phyloP scores from a whole-genome alignment of 2,329 filamentous ascomycete species.

The Colletotrichum sojae region DNA sequence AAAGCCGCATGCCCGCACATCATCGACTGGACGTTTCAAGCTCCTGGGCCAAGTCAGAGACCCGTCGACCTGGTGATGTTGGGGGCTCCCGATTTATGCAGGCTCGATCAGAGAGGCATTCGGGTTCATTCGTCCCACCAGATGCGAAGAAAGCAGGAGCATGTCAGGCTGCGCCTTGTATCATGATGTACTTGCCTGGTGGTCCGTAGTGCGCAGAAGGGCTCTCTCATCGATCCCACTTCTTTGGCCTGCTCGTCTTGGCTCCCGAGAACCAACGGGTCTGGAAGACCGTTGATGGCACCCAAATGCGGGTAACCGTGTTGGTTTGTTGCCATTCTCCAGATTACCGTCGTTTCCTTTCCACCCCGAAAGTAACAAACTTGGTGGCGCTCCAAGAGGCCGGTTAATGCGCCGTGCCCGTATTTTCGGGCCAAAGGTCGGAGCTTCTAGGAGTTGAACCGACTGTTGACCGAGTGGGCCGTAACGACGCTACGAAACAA shows the following conservation, averaged over 20 bases:
- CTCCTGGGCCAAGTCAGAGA: too few species aligned
- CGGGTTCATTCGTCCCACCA: neutral
- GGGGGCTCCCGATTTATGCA: neutral
- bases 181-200: neutral
- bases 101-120: neutral
- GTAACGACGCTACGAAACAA: too few species aligned
- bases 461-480: slow-evolving; percentile 30
- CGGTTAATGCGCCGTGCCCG: slow-evolving; percentile 30
- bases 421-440: slow-evolving; percentile 35
- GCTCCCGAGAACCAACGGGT: neutral
- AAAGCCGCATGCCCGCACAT: neutral
- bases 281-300: slow-evolving; percentile 12
- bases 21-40: too few species aligned
- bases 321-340: slow-evolving; percentile 20
- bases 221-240: neutral
- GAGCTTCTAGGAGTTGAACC: slow-evolving; percentile 33
- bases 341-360: neutral
- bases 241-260: slow-evolving; percentile 2
- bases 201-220: neutral
- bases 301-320: slow-evolving; percentile 21
- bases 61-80: neutral
- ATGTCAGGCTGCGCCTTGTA: slow-evolving; percentile 4
- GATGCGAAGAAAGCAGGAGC: neutral
- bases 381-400: slow-evolving; percentile 14
- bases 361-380: neutral